Conservation (phyloP, 2,329 filamentous ascomycete genomes). For the Fusarium incarnatum region DNA sequence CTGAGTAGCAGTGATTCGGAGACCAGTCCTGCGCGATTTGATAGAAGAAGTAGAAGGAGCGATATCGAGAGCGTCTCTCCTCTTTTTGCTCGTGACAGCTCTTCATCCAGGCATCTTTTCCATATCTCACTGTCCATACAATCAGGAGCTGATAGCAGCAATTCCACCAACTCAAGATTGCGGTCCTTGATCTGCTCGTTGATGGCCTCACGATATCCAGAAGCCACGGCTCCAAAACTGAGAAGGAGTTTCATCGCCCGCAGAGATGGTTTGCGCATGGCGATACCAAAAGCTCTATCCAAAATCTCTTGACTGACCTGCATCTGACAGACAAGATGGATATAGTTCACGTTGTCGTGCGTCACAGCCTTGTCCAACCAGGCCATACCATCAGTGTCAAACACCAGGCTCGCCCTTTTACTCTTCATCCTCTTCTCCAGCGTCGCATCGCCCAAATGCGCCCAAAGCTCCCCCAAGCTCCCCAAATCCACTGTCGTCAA, state of each 20-base stretch:
- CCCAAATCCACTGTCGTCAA: not conserved
- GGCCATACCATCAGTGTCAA: not conserved
- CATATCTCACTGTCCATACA: not conserved
- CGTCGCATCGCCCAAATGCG: conserved; percentile 5
- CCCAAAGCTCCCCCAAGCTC: conserved; percentile 24
- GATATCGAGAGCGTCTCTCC: not conserved
- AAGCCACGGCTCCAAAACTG: conserved; percentile 21
- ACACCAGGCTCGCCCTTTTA: not conserved
- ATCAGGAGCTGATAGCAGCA: conserved; percentile 7
- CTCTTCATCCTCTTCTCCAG: conserved; percentile 33
- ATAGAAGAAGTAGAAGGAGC: not conserved
- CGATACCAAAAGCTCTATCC: conserved; percentile 15
- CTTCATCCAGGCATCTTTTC: conserved; percentile 6
- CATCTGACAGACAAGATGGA: conserved; percentile 22
- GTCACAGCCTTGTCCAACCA: conserved; percentile 14
- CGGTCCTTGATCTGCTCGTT: not conserved
- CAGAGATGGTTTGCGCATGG: not conserved
- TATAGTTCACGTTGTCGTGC: conserved; percentile 12
- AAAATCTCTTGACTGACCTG: conserved; percentile 1
- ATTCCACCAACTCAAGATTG: not conserved
- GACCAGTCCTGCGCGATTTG: not conserved
- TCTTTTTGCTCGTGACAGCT: too few relatives aligned
- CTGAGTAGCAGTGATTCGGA: not conserved
- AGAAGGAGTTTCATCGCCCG: not conserved
- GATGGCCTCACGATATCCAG: too few relatives aligned